Evolutionary conservation across 2,329 filamentous ascomycete species (phyloP).

Genomic region (Xylariaceae sp.): DNA sequence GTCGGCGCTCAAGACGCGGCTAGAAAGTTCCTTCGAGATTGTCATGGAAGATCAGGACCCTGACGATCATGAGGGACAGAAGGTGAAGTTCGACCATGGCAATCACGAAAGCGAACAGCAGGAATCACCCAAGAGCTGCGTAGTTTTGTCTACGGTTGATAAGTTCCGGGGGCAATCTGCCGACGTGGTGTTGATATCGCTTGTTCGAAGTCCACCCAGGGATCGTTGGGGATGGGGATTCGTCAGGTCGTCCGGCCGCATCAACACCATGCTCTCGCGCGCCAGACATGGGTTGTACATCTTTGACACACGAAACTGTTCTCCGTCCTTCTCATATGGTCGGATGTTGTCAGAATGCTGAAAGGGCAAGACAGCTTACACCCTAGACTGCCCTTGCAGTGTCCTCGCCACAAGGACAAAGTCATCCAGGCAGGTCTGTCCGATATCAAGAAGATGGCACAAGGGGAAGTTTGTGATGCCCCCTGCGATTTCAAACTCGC

Average conservation of each 20-base stretch:
- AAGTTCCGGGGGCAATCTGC: conserved; percentile 77
- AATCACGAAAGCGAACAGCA: conserved; percentile 25
- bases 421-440: conserved; percentile 38
- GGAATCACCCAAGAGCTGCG: conserved; percentile 39
- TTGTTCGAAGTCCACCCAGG: conserved; percentile 61
- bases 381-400: conserved; percentile 11
- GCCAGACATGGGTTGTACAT: conserved; percentile 67
- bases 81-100: conserved; percentile 30
- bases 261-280: conserved; percentile 64
- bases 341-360: conserved; percentile 50
- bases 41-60: conserved; percentile 58
- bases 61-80: conserved; percentile 40
- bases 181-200: conserved; percentile 62
- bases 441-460: neutral
- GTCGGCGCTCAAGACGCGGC: conserved; percentile 42
- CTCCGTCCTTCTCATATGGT: conserved; percentile 57
- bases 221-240: conserved; percentile 55
- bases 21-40: conserved; percentile 53
- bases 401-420: conserved; percentile 50
- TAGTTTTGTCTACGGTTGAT: conserved; percentile 61
- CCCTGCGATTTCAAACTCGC: neutral
- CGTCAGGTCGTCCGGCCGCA: conserved; percentile 58
- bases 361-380: conserved; percentile 41
- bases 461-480: neutral
- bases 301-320: conserved; percentile 59